Base-by-base conservation (phyloP, 441 rosid genomes). In the Adansonia grandidieri region DNA sequence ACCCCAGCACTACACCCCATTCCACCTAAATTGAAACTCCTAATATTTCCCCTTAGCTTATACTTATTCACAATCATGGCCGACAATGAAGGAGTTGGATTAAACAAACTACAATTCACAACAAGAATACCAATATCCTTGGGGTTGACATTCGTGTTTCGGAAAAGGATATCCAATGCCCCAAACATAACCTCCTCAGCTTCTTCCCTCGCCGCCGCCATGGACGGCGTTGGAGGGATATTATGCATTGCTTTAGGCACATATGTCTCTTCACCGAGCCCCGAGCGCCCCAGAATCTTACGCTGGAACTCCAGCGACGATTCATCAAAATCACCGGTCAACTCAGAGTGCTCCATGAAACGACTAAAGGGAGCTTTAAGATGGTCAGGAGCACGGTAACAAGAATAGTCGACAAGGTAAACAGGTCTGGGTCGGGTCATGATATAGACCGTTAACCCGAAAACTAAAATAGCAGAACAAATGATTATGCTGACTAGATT, bases 1-100 rank as follows among this genome's bases (percentile, higher is more conserved):
- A 92, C 92, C 8, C 97, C 95, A 0, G 93, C 95, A 62, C 92
- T 91, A 20, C 95, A 92, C 0, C 95, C 97, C 95, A 91, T 92
- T 13, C 95, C 94, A 0, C 93, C 93, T 24, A 92, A 80, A 66
- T 92, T 89, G 28, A 44, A 92, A 63, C 92, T 89, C 80, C 85
- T 82, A 44, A 90, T 89, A 60, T 90, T 92, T 51, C 95, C 92
- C 78, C 97, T 83, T 45, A 91, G 79, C 84, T 85, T 91, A 66
- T 89, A 92, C 85, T 87, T 92, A 57, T 89, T 92, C 70, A 92
- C 94, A 78, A 90, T 91, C 91, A 91, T 88, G 1, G 91, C 92
- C 0, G 92, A 91, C 53, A 91, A 73, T 0, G 94, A 92, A 15
- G 94, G 93, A 0, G 92, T 91, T 0, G 97, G 95, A 75, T 92